phyloP scores from a whole-genome alignment of 371 early-diverging fungal species.

The Apophysomyces elegans region DNA sequence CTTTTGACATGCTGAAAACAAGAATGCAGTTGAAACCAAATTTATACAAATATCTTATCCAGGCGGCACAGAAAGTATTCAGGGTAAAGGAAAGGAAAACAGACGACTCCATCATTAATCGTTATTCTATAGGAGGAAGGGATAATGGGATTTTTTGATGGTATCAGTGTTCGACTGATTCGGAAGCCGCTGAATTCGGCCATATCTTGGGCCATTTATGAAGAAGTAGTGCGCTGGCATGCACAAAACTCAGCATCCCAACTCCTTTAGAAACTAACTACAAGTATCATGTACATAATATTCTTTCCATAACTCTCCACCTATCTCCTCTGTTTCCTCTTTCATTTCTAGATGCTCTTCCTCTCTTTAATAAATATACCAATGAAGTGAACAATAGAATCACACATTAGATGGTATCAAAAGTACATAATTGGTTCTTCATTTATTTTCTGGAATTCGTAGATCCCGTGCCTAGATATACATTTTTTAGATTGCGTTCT shows the following conservation, averaged over 20 bases:
- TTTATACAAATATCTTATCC: constrained; percentile 66
- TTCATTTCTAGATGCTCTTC: too few relatives aligned
- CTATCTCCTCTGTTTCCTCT: neutral
- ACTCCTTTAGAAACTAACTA: neutral
- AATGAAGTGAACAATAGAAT: too few relatives aligned
- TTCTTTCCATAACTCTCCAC: neutral
- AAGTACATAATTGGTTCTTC: neutral
- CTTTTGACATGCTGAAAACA: constrained; percentile 94
- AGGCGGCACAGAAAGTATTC: constrained; percentile 68
- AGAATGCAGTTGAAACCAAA: constrained; percentile 89
- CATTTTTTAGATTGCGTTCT: neutral
- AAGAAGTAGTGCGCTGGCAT: constrained; percentile 65
- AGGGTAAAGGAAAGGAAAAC: constrained; percentile 41
- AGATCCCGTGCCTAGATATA: neutral
- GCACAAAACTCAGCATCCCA: neutral
- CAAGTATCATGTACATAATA: neutral
- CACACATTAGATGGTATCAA: too few relatives aligned
- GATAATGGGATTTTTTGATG: constrained; percentile 80
- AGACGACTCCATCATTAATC: neutral
- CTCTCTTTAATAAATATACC: too few relatives aligned
- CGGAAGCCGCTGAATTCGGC: constrained; percentile 90
- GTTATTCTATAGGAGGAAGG: constrained; percentile 66
- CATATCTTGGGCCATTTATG: constrained; percentile 94
- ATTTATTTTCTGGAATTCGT: neutral
- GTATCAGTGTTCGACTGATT: constrained; percentile 81